These are phyloP conservation scores for Phytophthora meadii DNA, from an alignment of 352 stramenopile genomes.

Conservation along the genomic window DNA sequence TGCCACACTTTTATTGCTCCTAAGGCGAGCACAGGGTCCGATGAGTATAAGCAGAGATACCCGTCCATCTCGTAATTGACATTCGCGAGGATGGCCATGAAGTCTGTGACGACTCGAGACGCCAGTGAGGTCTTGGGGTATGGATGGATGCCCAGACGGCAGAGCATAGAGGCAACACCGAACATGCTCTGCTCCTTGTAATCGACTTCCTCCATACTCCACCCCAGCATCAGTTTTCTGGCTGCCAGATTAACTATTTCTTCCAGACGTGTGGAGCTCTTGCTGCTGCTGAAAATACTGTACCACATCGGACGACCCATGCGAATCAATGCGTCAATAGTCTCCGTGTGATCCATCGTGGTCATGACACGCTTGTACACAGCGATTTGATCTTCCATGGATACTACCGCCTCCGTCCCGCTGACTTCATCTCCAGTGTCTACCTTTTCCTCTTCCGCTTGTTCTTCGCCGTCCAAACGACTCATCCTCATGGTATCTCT, in stretches of 20 bases:
- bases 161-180: conserved; percentile 28
- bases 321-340: not conserved
- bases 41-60: conserved; percentile 22
- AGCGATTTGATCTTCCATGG: not conserved
- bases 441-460: not conserved
- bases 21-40: conserved; percentile 13
- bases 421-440: no score
- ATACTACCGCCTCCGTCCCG: no score
- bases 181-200: conserved; percentile 6
- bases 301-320: conserved; percentile 14
- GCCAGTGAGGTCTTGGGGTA: conserved; percentile 1
- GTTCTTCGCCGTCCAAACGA: not conserved
- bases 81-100: conserved; percentile 33
- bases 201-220: not conserved
- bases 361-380: not conserved
- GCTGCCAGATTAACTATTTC: conserved; percentile 1
- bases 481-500: not conserved
- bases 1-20: conserved; percentile 34
- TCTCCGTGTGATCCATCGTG: not conserved
- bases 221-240: conserved; percentile 15
- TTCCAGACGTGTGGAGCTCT: not conserved
- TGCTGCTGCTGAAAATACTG: not conserved
- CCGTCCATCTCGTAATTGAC: conserved; percentile 24
- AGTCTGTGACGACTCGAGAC: conserved; percentile 25
- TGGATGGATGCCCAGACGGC: conserved; percentile 29